Base-by-base conservation (phyloP, 2,329 filamentous ascomycete genomes). In the Rhexocercosporidium sp. region DNA sequence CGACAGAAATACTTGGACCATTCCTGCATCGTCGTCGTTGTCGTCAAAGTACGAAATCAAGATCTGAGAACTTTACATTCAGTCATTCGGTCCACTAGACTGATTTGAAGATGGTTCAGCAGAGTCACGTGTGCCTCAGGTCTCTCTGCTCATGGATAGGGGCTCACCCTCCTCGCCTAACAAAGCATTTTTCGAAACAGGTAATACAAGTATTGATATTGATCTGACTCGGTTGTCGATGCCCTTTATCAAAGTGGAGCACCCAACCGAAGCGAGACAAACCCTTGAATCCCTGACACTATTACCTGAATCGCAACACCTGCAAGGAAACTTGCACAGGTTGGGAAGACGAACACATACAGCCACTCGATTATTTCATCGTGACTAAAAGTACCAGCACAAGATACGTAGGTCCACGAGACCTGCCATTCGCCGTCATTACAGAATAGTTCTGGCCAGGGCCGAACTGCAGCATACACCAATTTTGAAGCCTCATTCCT, bases 81-180 rank as follows among this genome's bases (percentile, higher is more conserved):
- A 6, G 54, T 37, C 34, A 2, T 27, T 20, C 12, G 11, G 54
- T 14, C n/a, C 34, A 25, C n/a, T 41, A 41, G 54, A 6, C 34
- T 18, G 11, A 20, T 25, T 57, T 41, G 54, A 57, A 34, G 11
- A 14, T 18, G 9, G 31, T 25, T 20, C 9, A 47, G 18, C 20
- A n/a, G n/a, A 20, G 54, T 57, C 54, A 57, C 54, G 54, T 57
- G 54, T 41, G 54, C 7, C 27, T 25, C 31, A 25, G 47, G 34
- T 9, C 41, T 12, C 34, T 41, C 9, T 16, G 1, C 27, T 16
- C 5, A n/a, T 3, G 6, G 18, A n/a, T 34, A 54, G 22, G 25
- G 49, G 31, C 31, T 56, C n/a, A n/a, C n/a, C n/a, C n/a, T n/a
- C n/a, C n/a, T n/a, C 31, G 53, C n/a, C 31, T 20, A 22, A 3